phyloP scores from a whole-genome alignment of 2,329 filamentous ascomycete genomes.

The Calycina herbarum region DNA sequence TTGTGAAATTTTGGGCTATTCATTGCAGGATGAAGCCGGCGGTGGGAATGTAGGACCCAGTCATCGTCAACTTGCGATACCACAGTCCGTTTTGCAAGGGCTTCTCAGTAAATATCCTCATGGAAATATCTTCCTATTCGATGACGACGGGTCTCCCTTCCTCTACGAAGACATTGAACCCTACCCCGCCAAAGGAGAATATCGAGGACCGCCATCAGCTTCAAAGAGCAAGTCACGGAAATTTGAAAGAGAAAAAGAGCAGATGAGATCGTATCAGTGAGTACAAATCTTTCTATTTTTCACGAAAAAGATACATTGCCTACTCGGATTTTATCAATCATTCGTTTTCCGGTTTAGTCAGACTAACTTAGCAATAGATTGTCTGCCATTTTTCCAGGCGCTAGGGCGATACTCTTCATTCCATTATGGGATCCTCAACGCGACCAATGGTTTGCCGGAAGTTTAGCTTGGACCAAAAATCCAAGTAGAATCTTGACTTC shows the following conservation, averaged over 20 bases:
- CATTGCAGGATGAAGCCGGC: neutral
- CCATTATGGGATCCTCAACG: constrained; percentile 42
- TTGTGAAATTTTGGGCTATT: constrained; percentile 15
- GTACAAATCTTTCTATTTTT: neutral
- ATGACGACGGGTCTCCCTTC: constrained; percentile 20
- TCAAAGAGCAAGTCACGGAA: neutral
- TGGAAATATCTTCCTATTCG: constrained; percentile 28
- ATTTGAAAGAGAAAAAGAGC: constrained; percentile 14
- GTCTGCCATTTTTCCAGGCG: constrained; percentile 41
- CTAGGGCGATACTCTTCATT: constrained; percentile 46
- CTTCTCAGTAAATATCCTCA: constrained; percentile 25
- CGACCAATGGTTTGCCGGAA: constrained; percentile 48
- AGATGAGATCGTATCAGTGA: constrained; percentile 16
- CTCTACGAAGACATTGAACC: constrained; percentile 6
- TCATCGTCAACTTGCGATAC: constrained; percentile 5
- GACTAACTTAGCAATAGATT: constrained; percentile 2
- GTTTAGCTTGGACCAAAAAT: constrained; percentile 49
- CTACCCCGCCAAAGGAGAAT: neutral
- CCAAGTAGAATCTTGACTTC: constrained; percentile 44
- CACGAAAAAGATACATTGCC: too few species aligned
- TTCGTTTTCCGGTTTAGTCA: neutral
- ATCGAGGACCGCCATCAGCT: neutral
- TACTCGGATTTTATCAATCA: neutral
- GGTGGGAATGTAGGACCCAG: neutral
- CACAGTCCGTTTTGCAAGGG: constrained; percentile 19